Evolutionary conservation across 306 rosid species (phyloP).

Genomic region (Delonix regia): DNA sequence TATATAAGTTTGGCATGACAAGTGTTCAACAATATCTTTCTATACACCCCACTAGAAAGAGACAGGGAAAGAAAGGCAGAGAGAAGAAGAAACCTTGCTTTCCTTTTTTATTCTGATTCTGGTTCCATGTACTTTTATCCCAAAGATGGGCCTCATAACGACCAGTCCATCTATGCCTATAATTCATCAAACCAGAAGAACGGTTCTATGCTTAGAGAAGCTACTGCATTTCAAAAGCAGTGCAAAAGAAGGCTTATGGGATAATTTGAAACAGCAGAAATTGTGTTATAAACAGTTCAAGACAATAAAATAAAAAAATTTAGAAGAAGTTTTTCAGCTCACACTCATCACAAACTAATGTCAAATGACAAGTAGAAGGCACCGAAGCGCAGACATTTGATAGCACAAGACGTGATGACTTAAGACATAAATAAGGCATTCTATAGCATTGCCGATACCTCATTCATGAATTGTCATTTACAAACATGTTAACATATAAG

Average conservation of each 20-base stretch:
- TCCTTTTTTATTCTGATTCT: conserved; percentile 87
- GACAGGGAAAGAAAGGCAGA: conserved; percentile 2
- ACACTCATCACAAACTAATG: background rate
- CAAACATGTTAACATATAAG: background rate
- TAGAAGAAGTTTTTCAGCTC: background rate
- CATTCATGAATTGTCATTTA: background rate
- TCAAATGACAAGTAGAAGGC: background rate
- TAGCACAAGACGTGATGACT: background rate
- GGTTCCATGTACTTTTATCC: conserved; percentile 91
- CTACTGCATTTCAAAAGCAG: background rate
- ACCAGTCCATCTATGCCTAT: conserved; percentile 95
- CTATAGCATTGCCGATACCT: background rate
- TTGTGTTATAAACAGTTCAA: background rate
- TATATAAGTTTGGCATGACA: background rate
- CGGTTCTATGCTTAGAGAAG: conserved; percentile 9
- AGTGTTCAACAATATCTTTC: background rate
- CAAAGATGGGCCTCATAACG: conserved; percentile 91
- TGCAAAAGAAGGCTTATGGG: background rate
- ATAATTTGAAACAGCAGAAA: background rate
- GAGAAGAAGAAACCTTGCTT: conserved; percentile 62
- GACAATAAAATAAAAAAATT: background rate
- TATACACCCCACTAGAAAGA: background rate
- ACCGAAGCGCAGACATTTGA: background rate
- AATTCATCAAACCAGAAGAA: conserved; percentile 22
- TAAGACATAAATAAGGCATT: background rate